Conservation (phyloP, 768 basidiomycete species). For the Leccinellum luteum region DNA sequence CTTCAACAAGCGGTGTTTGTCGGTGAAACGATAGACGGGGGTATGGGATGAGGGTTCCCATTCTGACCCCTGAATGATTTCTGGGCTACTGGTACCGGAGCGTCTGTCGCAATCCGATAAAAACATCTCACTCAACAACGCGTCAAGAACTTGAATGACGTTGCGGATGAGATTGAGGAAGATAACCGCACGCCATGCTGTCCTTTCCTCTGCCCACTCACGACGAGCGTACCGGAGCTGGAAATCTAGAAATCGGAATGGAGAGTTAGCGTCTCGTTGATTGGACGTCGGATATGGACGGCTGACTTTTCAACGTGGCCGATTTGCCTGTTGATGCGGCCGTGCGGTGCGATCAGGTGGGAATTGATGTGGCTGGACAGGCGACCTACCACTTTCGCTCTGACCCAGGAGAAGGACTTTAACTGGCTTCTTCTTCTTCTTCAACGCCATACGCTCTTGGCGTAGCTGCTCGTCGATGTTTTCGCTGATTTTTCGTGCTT, state of each 20-base stretch:
- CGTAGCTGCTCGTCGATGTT: constrained; percentile 74
- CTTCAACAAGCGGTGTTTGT: constrained; percentile 59
- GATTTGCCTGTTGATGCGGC: constrained; percentile 49
- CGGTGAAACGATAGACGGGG: constrained; percentile 45
- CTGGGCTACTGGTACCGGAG: neutral
- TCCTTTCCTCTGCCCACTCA: constrained; percentile 68
- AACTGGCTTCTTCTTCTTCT: constrained; percentile 64
- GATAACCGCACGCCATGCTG: constrained; percentile 72
- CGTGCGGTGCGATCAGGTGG: neutral
- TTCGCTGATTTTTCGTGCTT: constrained; percentile 64
- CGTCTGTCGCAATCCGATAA: constrained; percentile 29
- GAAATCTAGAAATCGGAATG: constrained; percentile 45
- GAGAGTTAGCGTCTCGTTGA: neutral
- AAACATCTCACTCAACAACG: constrained; percentile 56
- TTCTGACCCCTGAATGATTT: constrained; percentile 11
- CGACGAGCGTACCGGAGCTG: constrained; percentile 69
- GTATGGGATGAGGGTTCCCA: constrained; percentile 11
- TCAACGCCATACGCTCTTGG: constrained; percentile 54
- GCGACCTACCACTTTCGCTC: constrained; percentile 58
- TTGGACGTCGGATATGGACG: neutral
- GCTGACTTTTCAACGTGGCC: constrained; percentile 72
- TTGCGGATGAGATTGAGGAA: constrained; percentile 80
- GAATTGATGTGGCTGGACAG: neutral
- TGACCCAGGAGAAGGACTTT: constrained; percentile 75
- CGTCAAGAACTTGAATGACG: constrained; percentile 59